Evolutionary conservation across 2,329 filamentous ascomycete genomes (phyloP).

Genomic region (Dactylellina leptospora): DNA sequence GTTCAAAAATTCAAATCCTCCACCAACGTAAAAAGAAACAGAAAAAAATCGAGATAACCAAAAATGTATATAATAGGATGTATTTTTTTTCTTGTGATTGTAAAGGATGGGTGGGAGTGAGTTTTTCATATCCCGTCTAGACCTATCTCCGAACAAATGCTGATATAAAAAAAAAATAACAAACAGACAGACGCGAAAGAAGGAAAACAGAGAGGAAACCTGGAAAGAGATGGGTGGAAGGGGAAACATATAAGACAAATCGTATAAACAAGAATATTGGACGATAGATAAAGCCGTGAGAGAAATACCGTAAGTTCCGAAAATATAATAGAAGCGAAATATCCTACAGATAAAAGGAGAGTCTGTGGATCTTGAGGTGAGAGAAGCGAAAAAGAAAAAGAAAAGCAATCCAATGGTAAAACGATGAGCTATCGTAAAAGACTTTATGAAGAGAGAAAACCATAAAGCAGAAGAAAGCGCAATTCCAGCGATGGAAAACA

Average conservation of each 20-base stretch:
- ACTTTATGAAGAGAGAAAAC: background rate
- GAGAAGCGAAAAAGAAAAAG: conserved; percentile 59
- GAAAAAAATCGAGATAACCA: conserved; percentile 7
- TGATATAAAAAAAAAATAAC: conserved; percentile 59
- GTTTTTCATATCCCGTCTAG: conserved; percentile 39
- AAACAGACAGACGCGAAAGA: conserved; percentile 57
- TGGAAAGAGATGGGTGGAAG: conserved; percentile 45
- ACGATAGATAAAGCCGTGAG: conserved; percentile 8
- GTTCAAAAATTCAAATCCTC: conserved; percentile 43
- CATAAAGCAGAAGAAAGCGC: background rate
- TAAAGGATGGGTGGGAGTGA: background rate
- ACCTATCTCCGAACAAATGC: conserved; percentile 56
- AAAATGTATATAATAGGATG: conserved; percentile 2
- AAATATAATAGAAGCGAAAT: background rate
- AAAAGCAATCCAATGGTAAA: conserved; percentile 33
- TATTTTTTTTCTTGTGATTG: background rate
- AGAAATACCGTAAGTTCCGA: background rate
- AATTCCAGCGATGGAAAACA: background rate
- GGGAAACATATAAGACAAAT: conserved; percentile 22
- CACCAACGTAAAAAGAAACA: background rate
- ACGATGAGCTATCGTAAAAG: conserved; percentile 8
- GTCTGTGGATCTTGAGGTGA: conserved; percentile 2
- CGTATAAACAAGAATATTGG: conserved; percentile 14
- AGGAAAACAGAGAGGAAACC: conserved; percentile 57
- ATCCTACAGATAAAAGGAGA: conserved; percentile 15